Percentiles rank a stretch among this genome's conserved stretches.
These are phyloP conservation scores for Arachis hypogaea DNA, from an alignment of 306 rosid genomes.

Conservation along the genomic window DNA sequence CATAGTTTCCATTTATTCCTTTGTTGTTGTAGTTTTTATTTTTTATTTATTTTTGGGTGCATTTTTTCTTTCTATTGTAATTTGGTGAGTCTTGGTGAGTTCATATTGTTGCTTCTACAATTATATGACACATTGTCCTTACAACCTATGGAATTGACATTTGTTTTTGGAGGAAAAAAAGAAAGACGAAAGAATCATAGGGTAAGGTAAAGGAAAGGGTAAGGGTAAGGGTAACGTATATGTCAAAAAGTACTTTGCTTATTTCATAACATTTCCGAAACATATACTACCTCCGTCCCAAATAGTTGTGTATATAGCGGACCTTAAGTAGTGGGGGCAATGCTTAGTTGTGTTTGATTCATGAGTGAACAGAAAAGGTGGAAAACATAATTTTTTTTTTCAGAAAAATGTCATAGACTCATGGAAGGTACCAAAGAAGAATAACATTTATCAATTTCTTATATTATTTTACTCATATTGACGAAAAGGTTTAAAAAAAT, in stretches of 20 bases:
- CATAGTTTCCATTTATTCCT: neutral
- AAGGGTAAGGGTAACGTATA: neutral
- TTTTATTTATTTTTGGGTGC: neutral
- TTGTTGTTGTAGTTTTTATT: neutral
- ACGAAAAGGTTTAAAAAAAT: neutral
- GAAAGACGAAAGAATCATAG: too few relatives aligned
- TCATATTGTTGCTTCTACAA: neutral
- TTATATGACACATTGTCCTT: neutral
- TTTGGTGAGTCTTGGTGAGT: neutral
- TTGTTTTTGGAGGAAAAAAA: neutral
- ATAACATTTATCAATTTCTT: conserved; percentile 13
- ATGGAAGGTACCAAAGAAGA: neutral
- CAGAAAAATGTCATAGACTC: neutral
- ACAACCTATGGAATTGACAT: neutral
- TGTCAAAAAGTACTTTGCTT: neutral
- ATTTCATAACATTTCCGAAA: neutral
- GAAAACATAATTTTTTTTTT: neutral
- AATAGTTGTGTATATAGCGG: too few relatives aligned
- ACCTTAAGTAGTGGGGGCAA: too few relatives aligned
- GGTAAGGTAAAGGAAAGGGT: neutral
- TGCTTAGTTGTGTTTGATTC: neutral
- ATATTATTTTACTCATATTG: conserved; percentile 7
- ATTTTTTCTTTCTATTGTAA: neutral
- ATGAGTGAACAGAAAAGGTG: neutral
- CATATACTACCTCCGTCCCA: neutral